Conservation (phyloP, 768 basidiomycete species). For the Tremella mesenterica region DNA sequence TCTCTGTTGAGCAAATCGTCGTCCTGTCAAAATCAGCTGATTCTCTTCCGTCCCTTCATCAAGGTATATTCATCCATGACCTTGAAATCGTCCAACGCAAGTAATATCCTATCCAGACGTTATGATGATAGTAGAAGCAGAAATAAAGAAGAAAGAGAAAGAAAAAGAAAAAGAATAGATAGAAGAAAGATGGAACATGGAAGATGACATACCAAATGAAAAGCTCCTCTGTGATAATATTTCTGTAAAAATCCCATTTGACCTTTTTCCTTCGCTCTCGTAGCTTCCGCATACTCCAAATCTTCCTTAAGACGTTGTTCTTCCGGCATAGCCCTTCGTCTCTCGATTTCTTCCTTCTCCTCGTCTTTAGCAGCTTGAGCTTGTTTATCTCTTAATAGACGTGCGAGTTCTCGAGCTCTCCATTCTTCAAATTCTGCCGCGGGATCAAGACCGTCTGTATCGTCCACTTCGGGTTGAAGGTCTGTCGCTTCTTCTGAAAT, state of each 20-base stretch:
- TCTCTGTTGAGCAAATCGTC: constrained; percentile 75
- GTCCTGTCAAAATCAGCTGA: constrained; percentile 55
- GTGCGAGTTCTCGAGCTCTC: constrained; percentile 83
- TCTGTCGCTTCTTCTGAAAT: constrained; percentile 76
- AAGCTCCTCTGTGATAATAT: constrained; percentile 99
- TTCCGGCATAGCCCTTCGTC: constrained; percentile 84
- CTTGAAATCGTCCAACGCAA: no score
- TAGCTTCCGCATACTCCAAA: constrained; percentile 70
- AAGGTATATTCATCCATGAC: no score
- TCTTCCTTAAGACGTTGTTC: constrained; percentile 88
- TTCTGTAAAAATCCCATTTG: constrained; percentile 90
- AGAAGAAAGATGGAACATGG: neutral
- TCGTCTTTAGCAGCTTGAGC: constrained; percentile 69
- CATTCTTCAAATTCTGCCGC: constrained; percentile 88
- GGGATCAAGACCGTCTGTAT: constrained; percentile 87
- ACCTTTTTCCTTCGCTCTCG: constrained; percentile 70
- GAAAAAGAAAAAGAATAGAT: neutral
- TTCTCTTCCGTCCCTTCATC: no score
- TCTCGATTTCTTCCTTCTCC: constrained; percentile 83
- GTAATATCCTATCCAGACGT: no score
- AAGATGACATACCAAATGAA: constrained; percentile 66
- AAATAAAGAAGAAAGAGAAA: neutral
- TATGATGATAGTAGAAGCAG: no score
- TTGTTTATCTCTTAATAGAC: constrained; percentile 91
- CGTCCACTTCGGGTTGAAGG: constrained; percentile 77